Evolutionary conservation across 202 grass and related monocot species (phyloP), one percentile per base, ranked within the genome.

Genomic region (Saccharum hybrid): DNA sequence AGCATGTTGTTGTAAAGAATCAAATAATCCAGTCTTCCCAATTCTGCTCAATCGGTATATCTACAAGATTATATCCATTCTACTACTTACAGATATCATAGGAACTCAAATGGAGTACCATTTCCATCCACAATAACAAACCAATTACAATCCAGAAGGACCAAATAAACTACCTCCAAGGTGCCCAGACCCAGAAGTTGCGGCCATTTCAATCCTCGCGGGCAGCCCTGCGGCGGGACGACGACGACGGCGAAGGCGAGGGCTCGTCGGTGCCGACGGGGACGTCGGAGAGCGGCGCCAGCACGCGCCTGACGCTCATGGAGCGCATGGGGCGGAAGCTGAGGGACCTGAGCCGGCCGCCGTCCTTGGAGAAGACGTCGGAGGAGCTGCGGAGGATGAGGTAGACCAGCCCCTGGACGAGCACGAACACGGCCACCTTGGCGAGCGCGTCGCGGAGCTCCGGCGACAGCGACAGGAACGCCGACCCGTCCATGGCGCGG

Each of bases 371-470:
- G 87, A 98, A 94, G 85, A 98, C 66, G 77, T 81, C 72, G 21
- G 95, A 98, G 8, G 95, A 98, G 28, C 81, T 90, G 42, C 76
- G 85, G 80, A 98, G 95, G 84, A 94, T 98, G 63, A 98, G 79
- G 79, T 93, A 98, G 12, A 94, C 92, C 79, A 98, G 87, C 13
- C 41, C 90, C 84, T 98, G 95, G 4, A 98, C 92, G 10, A 94
- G 46, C 79, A 91, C 63, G 77, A 98, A 98, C 56, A 87, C 68
- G 6, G 77, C 87, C 12, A 94, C 88, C 80, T 98, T 94, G 11
- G 34, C 76, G 18, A 94, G 67, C 48, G 81, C 75, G 52, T 91
- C 90, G 3, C 77, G 61, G 72, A 90, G 80, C 87, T 97, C 91
- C 36, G 85, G 91, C 78, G 91, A 90, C 45, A 86, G 91, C 71